Percentiles rank a stretch among this genome's conserved stretches.
phyloP scores from a whole-genome alignment of 129 eudicot genomes.

The Tagetes patula region DNA sequence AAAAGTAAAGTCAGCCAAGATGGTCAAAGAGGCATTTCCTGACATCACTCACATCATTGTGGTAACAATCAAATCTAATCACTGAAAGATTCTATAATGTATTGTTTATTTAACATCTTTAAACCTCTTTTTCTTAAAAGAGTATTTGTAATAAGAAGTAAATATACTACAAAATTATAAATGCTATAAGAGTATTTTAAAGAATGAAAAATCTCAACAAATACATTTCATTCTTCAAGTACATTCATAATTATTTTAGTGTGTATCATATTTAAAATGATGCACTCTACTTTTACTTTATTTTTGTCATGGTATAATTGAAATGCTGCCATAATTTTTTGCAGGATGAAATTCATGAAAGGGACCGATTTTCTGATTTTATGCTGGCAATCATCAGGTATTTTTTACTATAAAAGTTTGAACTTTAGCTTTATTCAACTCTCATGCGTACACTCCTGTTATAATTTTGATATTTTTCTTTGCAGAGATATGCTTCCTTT shows the following conservation, averaged over 20 bases:
- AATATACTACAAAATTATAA: constrained; percentile 12
- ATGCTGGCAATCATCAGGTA: constrained; percentile 92
- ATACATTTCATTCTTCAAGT: neutral
- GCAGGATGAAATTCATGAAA: constrained; percentile 99
- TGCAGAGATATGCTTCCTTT: constrained; percentile 95
- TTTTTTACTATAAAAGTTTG: constrained; percentile 17
- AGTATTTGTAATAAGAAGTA: neutral
- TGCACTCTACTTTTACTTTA: neutral
- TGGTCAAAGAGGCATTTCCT: constrained; percentile 39
- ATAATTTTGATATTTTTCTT: constrained; percentile 18
- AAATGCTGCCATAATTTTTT: constrained; percentile 16
- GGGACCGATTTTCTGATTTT: constrained; percentile 92
- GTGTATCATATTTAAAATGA: neutral
- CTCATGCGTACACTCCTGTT: constrained; percentile 23
- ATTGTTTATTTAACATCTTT: neutral
- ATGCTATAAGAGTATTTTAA: neutral
- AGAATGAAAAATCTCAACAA: neutral
- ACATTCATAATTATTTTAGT: constrained; percentile 1
- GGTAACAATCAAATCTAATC: constrained; percentile 45
- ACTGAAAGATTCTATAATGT: neutral
- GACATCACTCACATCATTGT: constrained; percentile 92
- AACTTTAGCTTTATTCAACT: constrained; percentile 14
- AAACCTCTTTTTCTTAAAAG: neutral
- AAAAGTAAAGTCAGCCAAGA: constrained; percentile 37
- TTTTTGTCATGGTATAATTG: neutral